These are phyloP conservation scores for Emiliania huxleyi DNA, from an alignment of 78 protist species.

Conservation along the genomic window DNA sequence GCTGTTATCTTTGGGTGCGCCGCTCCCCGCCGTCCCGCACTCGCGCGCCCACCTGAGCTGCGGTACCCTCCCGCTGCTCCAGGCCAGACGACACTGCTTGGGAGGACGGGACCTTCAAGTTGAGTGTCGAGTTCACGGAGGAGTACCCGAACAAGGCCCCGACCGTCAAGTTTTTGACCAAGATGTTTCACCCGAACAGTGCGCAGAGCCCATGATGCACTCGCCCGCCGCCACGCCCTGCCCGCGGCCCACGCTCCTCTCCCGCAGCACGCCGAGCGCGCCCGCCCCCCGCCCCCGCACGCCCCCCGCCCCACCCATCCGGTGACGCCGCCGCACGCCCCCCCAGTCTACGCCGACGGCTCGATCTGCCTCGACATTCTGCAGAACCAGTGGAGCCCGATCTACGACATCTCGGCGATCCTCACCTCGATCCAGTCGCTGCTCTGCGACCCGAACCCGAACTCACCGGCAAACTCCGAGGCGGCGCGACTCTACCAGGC, in stretches of 20 bases:
- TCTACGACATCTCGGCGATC: slow-evolving; percentile 97
- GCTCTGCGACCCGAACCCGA: slow-evolving; percentile 98
- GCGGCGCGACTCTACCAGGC: slow-evolving; percentile 92
- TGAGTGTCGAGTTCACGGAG: slow-evolving; percentile 91
- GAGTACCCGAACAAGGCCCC: slow-evolving; percentile 99
- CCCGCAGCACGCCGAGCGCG: too few species aligned
- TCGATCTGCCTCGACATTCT: slow-evolving; percentile 98
- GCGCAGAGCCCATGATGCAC: too few species aligned
- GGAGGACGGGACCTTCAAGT: slow-evolving; percentile 98
- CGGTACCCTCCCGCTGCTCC: neutral
- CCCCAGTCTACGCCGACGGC: slow-evolving; percentile 96
- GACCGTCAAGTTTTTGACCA: slow-evolving; percentile 88
- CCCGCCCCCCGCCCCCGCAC: too few species aligned
- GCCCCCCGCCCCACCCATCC: too few species aligned
- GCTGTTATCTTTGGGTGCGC: slow-evolving; percentile 98
- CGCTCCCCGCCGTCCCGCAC: neutral
- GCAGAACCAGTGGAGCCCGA: slow-evolving; percentile 98
- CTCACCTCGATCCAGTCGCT: slow-evolving; percentile 98
- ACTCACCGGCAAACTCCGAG: slow-evolving; percentile 97
- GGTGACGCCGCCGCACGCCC: too few species aligned
- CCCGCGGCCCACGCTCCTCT: too few species aligned
- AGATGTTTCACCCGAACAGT: slow-evolving; percentile 97
- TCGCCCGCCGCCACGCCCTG: too few species aligned
- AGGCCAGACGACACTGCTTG: slow-evolving; percentile 97
- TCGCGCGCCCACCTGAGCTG: neutral